Evolutionary conservation across 2,329 filamentous ascomycete species (phyloP).

Genomic region (Cercospora zeina): DNA sequence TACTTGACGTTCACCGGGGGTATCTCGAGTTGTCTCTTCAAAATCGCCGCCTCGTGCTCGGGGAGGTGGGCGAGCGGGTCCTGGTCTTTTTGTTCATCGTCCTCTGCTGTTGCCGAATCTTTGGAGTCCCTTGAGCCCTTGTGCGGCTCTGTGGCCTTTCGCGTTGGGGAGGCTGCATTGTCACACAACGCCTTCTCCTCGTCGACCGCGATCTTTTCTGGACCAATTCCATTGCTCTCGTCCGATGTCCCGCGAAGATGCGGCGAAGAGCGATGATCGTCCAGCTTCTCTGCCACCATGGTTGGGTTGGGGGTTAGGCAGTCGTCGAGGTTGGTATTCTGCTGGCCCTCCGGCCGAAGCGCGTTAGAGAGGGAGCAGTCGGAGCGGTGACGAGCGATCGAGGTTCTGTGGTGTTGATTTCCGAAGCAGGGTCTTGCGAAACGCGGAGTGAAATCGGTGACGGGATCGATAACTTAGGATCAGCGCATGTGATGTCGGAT

Average conservation of each 20-base stretch:
- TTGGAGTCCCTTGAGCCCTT: slow-evolving; percentile 31
- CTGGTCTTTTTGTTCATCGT: slow-evolving; percentile 32
- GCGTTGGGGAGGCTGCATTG: slow-evolving; percentile 37
- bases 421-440: not conserved
- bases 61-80: slow-evolving; percentile 44
- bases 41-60: slow-evolving; percentile 41
- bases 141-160: slow-evolving; percentile 32
- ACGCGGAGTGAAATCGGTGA: not conserved
- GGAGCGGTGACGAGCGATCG: not conserved
- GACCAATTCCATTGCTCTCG: slow-evolving; percentile 33
- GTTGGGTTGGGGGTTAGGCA: not conserved
- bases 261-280: slow-evolving; percentile 13
- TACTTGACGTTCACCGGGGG: slow-evolving; percentile 48
- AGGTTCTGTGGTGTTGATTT: not conserved
- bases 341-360: slow-evolving; percentile 13
- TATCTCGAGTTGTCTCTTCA: slow-evolving; percentile 45
- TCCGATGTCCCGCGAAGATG: slow-evolving; percentile 23
- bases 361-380: not conserved
- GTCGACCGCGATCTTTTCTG: slow-evolving; percentile 37
- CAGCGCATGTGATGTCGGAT: not conserved
- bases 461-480: not conserved
- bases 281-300: slow-evolving; percentile 7
- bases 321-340: slow-evolving; percentile 11
- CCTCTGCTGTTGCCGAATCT: slow-evolving; percentile 29
- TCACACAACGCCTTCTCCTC: slow-evolving; percentile 37